These are phyloP conservation scores for Rickenella mellea DNA, from an alignment of 768 basidiomycete species.

Conservation along the genomic window DNA sequence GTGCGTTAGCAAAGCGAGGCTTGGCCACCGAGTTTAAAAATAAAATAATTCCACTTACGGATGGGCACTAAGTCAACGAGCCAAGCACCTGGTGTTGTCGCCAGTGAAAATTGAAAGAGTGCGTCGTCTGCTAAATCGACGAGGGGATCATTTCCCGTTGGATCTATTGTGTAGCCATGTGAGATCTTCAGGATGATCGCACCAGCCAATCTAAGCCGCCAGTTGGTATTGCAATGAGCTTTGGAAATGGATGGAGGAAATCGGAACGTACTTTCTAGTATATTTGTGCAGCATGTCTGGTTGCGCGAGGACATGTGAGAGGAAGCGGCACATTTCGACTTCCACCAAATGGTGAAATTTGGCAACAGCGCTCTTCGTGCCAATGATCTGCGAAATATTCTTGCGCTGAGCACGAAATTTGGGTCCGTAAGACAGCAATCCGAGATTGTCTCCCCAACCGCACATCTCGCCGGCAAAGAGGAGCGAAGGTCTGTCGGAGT, in stretches of 20 bases:
- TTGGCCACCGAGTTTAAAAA: not conserved
- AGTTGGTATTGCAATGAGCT: not conserved
- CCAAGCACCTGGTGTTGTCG: conserved; percentile 3
- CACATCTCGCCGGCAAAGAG: not conserved
- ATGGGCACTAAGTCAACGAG: conserved; percentile 4
- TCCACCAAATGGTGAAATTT: not conserved
- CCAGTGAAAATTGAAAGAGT: conserved; percentile 2
- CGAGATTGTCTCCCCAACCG: not conserved
- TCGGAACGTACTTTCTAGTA: too few relatives aligned
- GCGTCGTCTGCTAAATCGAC: conserved; percentile 5
- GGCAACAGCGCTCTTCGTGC: not conserved
- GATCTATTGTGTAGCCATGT: conserved; percentile 8
- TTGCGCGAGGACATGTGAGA: not conserved
- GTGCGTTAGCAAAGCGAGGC: not conserved
- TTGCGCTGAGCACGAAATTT: not conserved
- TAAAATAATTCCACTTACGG: too few relatives aligned
- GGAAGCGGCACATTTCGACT: not conserved
- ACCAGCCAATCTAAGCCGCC: conserved; percentile 5
- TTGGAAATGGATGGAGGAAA: too few relatives aligned
- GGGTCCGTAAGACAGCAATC: not conserved
- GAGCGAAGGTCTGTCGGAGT: conserved; percentile 20
- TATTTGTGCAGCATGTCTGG: conserved; percentile 4
- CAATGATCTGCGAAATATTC: not conserved
- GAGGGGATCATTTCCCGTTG: conserved; percentile 4
- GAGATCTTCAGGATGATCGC: conserved; percentile 7